A percentile compares a stretch with the other conserved stretches of the same genome.
Evolutionary conservation across 306 rosid species (phyloP).

Genomic region (Biancaea sappan): DNA sequence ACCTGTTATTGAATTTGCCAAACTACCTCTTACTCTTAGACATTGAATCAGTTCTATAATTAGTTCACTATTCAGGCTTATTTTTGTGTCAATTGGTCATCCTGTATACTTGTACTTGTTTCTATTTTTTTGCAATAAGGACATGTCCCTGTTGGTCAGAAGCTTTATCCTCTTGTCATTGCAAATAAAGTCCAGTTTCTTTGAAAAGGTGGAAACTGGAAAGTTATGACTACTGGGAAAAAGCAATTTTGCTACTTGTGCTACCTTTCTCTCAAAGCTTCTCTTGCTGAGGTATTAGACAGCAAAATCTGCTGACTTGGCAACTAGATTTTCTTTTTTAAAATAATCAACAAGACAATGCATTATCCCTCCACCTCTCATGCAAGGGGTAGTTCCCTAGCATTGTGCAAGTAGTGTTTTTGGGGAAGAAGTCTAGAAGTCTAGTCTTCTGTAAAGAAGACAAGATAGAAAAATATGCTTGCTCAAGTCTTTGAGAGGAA

Average conservation of each 20-base stretch:
- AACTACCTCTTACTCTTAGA: neutral
- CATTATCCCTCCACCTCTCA: neutral
- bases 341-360: too few relatives aligned
- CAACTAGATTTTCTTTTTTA: neutral
- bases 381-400: neutral
- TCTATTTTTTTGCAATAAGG: neutral
- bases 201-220: neutral
- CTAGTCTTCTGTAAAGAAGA: neutral
- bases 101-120: neutral
- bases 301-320: neutral
- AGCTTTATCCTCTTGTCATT: neutral
- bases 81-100: neutral
- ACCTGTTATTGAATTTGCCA: neutral
- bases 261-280: neutral
- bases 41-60: neutral
- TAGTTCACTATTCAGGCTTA: neutral
- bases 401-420: neutral
- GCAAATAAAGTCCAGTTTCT: neutral
- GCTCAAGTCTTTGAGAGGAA: neutral
- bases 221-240: neutral
- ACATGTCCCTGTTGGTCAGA: neutral
- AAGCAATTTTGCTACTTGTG: neutral
- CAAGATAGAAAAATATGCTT: neutral
- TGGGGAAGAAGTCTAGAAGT: neutral
- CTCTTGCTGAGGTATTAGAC: neutral